Conservation (phyloP, 345 rosid genomes). For the Aegle marmelos region DNA sequence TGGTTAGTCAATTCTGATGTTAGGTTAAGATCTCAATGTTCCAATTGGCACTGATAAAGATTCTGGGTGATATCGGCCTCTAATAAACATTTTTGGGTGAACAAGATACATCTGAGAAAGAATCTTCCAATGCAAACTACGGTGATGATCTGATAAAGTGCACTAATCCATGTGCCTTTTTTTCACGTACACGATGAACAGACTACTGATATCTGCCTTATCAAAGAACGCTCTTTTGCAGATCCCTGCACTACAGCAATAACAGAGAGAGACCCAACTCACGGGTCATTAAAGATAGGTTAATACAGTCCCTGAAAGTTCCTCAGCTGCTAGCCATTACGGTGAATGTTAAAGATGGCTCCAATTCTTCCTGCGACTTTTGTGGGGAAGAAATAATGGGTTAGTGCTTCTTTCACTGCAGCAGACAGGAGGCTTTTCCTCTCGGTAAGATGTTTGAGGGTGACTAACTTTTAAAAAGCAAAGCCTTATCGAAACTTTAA, state of each 20-base stretch:
- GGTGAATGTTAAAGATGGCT: background rate
- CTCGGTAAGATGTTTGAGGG: background rate
- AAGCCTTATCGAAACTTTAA: no score
- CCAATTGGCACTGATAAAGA: background rate
- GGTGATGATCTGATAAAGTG: no score
- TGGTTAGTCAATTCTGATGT: conserved; percentile 7
- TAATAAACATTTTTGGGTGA: background rate
- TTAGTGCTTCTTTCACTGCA: background rate
- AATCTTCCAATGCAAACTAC: background rate
- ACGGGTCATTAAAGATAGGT: background rate
- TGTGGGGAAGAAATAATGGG: background rate
- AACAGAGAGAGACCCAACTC: background rate
- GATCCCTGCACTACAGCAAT: background rate
- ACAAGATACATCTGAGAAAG: background rate
- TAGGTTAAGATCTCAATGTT: conserved; percentile 5
- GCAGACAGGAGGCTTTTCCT: background rate
- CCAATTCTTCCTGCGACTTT: background rate
- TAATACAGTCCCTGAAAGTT: background rate
- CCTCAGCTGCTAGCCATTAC: background rate
- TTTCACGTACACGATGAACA: background rate
- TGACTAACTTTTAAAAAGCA: background rate
- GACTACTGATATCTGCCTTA: background rate
- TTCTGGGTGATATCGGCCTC: background rate
- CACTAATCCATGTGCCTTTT: background rate
- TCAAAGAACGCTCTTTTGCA: background rate